Evolutionary conservation across 257 asterid species (phyloP), one percentile per base, ranked within the genome.

Genomic region (Catharanthus roseus): DNA sequence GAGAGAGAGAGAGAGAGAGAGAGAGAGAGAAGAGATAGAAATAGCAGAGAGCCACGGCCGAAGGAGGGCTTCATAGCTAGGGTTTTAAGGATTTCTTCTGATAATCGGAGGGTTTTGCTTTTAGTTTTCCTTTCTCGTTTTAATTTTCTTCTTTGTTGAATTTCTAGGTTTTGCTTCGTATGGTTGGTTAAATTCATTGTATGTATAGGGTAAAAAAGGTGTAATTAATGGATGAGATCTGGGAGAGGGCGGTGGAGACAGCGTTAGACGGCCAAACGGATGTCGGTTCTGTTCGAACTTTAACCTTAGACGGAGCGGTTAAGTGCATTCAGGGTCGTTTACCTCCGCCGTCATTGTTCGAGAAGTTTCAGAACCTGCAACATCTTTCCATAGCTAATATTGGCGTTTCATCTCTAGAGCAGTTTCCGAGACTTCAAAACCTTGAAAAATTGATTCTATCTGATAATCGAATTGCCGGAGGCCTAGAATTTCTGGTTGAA

Each of bases 231-330:
- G 97, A 93, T 74, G 96, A 89, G 90, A 89, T 87, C 82, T 93
- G 98, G 97, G 97, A 89, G 83, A 87, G 90, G 68, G 97, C 97
- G 69, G 91, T 93, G 79, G 96, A 86, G 83, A 85, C 95, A 28
- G 96, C 98, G 33, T 77, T 93, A 57, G 95, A 93, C 77, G 98
- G 97, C 73, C 89, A 91, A 79, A 90, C 86, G 11, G 93, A 90
- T 81, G 79, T 84, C 57, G 80, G 74, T 68, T 82, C 86, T 69
- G 98, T 93, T 34, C 73, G 88, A 67, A 83, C 89, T 68, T 75
- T 93, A 68, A 93, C 96, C 65, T 85, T 93, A 6, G 98, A 93
- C 89, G 93, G 98, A 53, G 95, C 90, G 23, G 96, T 91, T 5
- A 93, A 93, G 96, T 93, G 97, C 74, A 78, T 85, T 53, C 96